Conservation (phyloP, 2,329 filamentous ascomycete genomes). For the Aspergillus novofumigatus region DNA sequence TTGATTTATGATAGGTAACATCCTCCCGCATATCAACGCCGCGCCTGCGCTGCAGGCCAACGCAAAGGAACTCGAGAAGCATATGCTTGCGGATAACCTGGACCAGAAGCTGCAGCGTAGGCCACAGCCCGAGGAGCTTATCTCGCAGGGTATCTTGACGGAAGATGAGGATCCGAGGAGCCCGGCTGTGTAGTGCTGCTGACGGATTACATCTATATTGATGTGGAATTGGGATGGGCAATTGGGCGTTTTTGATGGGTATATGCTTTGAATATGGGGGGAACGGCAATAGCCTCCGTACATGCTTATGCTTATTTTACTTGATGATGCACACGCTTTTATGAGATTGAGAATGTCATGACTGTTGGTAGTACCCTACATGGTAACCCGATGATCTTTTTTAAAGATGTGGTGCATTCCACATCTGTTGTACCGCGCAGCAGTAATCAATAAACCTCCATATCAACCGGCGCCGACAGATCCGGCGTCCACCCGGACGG, state of each 20-base stretch:
- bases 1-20: constrained; percentile 61
- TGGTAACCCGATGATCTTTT: too few species aligned
- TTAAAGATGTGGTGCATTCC: too few species aligned
- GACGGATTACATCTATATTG: not conserved
- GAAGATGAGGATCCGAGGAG: constrained; percentile 52
- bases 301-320: not conserved
- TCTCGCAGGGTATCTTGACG: constrained; percentile 74
- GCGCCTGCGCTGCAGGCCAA: constrained; percentile 75
- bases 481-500: constrained; percentile 92
- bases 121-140: constrained; percentile 69
- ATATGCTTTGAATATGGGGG: not conserved
- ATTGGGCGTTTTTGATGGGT: not conserved
- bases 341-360: not conserved
- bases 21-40: constrained; percentile 72
- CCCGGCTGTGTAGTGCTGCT: constrained; percentile 2
- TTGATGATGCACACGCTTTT: not conserved
- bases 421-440: not conserved
- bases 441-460: constrained; percentile 34
- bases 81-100: constrained; percentile 81
- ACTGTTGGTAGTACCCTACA: not conserved
- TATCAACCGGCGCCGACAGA: constrained; percentile 45
- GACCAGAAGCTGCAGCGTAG: constrained; percentile 81
- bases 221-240: not conserved
- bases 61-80: constrained; percentile 78
- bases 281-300: not conserved